Evolutionary conservation across 805 yeast genomes (phyloP).

Genomic region (Cyberlindnera subsufficiens): DNA sequence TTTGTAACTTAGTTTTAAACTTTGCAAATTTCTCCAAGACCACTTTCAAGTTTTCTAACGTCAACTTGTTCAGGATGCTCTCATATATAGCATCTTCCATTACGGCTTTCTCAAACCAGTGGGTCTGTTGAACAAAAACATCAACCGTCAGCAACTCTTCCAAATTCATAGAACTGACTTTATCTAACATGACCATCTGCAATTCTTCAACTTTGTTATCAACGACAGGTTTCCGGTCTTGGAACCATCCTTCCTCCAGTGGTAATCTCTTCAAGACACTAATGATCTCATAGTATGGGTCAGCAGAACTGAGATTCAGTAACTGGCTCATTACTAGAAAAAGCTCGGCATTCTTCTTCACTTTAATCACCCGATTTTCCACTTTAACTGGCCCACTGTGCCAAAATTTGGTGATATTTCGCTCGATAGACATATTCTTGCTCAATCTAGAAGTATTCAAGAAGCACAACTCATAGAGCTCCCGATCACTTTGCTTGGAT

Average conservation of each 20-base stretch:
- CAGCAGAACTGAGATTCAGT: constrained; percentile 8
- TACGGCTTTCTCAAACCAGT: constrained; percentile 5
- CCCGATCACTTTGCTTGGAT: constrained; percentile 13
- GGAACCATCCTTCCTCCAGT: constrained; percentile 8
- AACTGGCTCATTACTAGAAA: constrained; percentile 12
- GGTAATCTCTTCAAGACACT: constrained; percentile 4
- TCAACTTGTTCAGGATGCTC: constrained; percentile 1
- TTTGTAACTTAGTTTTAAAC: neutral
- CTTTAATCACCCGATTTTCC: neutral
- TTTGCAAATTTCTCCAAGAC: constrained; percentile 4
- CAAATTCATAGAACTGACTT: constrained; percentile 1
- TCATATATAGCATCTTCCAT: constrained; percentile 4
- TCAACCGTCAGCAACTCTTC: constrained; percentile 9
- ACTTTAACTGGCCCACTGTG: neutral
- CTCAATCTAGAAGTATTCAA: constrained; percentile 8
- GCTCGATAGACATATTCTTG: constrained; percentile 14
- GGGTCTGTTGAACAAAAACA: constrained; percentile 1
- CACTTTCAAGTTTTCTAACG: constrained; percentile 8
- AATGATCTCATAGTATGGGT: constrained; percentile 3
- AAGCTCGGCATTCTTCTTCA: constrained; percentile 8
- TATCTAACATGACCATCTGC: constrained; percentile 6
- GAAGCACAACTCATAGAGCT: constrained; percentile 19
- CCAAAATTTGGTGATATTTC: constrained; percentile 5
- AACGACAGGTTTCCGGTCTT: constrained; percentile 3
- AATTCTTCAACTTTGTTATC: constrained; percentile 10